phyloP scores from a whole-genome alignment of 2,329 filamentous ascomycete species.

The Gaeumannomyces sp. region DNA sequence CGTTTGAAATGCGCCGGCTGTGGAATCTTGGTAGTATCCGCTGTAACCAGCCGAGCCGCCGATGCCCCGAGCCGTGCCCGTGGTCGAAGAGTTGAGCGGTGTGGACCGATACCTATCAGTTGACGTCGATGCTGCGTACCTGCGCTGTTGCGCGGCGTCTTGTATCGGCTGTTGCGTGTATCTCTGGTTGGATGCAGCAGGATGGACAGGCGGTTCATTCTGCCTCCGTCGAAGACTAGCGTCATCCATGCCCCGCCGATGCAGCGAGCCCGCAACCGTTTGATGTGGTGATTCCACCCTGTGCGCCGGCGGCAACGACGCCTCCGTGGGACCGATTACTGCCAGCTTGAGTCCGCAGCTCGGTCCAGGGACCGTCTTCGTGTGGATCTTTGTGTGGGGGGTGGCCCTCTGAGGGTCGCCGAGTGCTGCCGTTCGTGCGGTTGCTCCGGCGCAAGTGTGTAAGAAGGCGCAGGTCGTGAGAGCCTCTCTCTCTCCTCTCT shows the following conservation, averaged over 20 bases:
- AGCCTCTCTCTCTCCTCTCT: no score
- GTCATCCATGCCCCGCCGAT: slow-evolving; percentile 69
- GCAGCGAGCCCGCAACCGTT: slow-evolving; percentile 44
- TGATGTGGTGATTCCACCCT: slow-evolving; percentile 55
- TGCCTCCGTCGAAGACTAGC: slow-evolving; percentile 67
- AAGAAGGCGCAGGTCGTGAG: background rate
- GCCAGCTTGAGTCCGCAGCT: slow-evolving; percentile 51
- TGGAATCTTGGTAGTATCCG: slow-evolving; percentile 52
- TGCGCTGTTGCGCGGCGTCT: slow-evolving; percentile 40
- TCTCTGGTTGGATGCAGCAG: slow-evolving; percentile 45
- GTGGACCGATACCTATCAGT: slow-evolving; percentile 37
- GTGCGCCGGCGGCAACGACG: slow-evolving; percentile 60
- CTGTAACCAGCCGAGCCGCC: slow-evolving; percentile 51
- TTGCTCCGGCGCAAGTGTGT: background rate
- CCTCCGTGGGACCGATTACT: slow-evolving; percentile 52
- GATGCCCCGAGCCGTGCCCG: slow-evolving; percentile 37
- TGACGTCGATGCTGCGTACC: slow-evolving; percentile 35
- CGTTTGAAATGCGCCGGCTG: slow-evolving; percentile 40
- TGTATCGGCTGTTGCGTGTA: slow-evolving; percentile 38
- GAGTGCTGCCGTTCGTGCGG: background rate
- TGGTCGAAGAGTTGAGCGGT: slow-evolving; percentile 42
- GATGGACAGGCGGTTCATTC: slow-evolving; percentile 64
- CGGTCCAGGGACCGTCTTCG: slow-evolving; percentile 25
- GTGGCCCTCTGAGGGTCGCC: background rate
- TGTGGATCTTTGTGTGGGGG: slow-evolving; percentile 1